Conservation (phyloP, 768 basidiomycete genomes). For the Rhodosporidiobolus sp. region DNA sequence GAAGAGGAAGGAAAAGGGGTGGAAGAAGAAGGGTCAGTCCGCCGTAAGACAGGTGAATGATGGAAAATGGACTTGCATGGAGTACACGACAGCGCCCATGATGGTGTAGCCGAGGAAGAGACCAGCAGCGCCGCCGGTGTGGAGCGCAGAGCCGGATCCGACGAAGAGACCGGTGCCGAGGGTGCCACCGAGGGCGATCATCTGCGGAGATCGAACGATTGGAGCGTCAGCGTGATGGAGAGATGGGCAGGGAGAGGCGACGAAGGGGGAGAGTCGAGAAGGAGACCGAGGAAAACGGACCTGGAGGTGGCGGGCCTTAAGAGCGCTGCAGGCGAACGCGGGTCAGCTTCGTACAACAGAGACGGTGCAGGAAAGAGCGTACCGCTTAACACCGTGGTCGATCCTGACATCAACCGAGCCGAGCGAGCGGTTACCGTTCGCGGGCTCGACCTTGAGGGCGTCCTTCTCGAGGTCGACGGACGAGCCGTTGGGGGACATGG, state of each 20-base stretch:
- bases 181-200: constrained; percentile 29
- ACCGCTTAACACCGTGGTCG: constrained; percentile 6
- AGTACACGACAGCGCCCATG: not conserved
- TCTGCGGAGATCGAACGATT: not conserved
- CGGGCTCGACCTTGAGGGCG: not conserved
- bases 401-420: not conserved
- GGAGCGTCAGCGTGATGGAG: too few relatives aligned
- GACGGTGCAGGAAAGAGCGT: not conserved
- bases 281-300: not conserved
- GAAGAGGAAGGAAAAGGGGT: not conserved
- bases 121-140: constrained; percentile 4
- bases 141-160: constrained; percentile 1
- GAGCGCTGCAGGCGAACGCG: not conserved
- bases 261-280: not conserved
- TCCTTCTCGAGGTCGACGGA: not conserved
- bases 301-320: constrained; percentile 35
- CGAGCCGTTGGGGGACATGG: too few relatives aligned
- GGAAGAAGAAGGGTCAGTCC: too few relatives aligned
- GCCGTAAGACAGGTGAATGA: too few relatives aligned
- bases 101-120: constrained; percentile 15
- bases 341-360: too few relatives aligned
- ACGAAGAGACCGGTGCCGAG: constrained; percentile 20
- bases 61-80: not conserved
- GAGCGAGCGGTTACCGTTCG: not conserved
- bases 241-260: too few relatives aligned